Evolutionary conservation across 2,329 filamentous ascomycete genomes (phyloP), one percentile per base, ranked within the genome.

Genomic region (Sordariomycetes sp.): DNA sequence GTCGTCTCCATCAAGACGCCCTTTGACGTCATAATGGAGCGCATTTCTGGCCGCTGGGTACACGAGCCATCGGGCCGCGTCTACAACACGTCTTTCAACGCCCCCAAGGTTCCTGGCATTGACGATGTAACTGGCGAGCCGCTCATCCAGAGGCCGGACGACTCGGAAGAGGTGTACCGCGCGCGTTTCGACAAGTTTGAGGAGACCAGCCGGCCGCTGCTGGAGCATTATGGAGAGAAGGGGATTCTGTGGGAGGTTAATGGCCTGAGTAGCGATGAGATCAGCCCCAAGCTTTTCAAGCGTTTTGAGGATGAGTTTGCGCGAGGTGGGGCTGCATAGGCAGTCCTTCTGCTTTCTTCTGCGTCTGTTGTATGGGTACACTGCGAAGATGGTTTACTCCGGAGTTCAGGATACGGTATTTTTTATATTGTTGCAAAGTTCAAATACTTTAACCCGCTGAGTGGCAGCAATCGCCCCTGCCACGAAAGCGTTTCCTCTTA

Each of bases 1-100:
- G 94, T 91, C 54, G 87, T 97, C 60, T 90, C 89, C 58, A 79
- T 97, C 64, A 81, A 87, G 68, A 97, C 93, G 0, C 94, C 94
- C 0, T 83, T 89, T 37, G 82, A 87, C 10, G 89, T 97, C 61
- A 91, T 99, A 61, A 80, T 97, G 63, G 85, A 91, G 65, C 88
- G 94, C 58, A 97, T 99, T 65, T 85, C 89, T 51, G 91, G 90
- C 56, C 87, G 94, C 59, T 97, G 92, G 92, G 87, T 97, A 48
- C 94, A 99, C 72, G 88, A 89, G 66, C 85, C 90, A 0, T 96
- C 90, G 0, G 94, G 94, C 1, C 82, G 94, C 32, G 88, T 97
- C 18, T 99, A 99, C 78, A 99, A 99, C 71, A 95, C 91, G 2
- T 86, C 86, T 0, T 99, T 96, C 76, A 91, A 97, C 68, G 81